A percentile compares a stretch with the other conserved stretches of the same genome.
Conservation (phyloP, 73 alveolate species). For the Symbiodinium pilosum region DNA sequence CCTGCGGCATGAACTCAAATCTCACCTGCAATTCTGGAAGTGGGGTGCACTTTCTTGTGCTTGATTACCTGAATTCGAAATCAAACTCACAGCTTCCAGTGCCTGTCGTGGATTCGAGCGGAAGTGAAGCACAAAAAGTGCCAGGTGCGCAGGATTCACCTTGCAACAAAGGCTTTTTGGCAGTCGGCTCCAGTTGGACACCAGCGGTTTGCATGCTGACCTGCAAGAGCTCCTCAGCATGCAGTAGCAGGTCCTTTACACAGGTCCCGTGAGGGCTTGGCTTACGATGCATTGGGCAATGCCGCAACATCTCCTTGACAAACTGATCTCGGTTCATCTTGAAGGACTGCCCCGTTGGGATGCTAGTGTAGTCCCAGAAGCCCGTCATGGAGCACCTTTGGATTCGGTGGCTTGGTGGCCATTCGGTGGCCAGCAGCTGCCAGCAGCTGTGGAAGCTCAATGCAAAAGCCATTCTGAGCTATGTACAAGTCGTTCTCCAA, state of each 20-base stretch:
- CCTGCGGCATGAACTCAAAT: slow-evolving; percentile 20
- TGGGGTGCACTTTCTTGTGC: too few species aligned
- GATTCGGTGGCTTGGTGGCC: not conserved
- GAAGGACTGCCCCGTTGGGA: slow-evolving; percentile 64
- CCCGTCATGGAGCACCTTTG: slow-evolving; percentile 73
- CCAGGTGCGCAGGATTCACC: slow-evolving; percentile 12
- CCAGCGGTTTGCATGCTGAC: not conserved
- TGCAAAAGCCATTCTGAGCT: not conserved
- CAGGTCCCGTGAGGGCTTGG: not conserved
- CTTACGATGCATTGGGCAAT: not conserved
- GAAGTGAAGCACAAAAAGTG: slow-evolving; percentile 13
- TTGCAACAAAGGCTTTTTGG: not conserved
- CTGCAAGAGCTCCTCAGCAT: not conserved
- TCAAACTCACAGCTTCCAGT: not conserved
- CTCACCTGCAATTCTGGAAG: slow-evolving; percentile 30
- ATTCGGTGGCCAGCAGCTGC: too few species aligned
- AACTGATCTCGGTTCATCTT: slow-evolving; percentile 82
- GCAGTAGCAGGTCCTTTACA: not conserved
- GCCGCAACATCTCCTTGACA: slow-evolving; percentile 10
- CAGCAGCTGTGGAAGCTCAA: too few species aligned
- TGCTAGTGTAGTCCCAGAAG: slow-evolving; percentile 73
- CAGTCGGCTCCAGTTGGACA: not conserved
- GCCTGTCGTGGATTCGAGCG: slow-evolving; percentile 11
- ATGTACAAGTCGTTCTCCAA: slow-evolving; percentile 37
- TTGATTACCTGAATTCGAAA: too few species aligned